These are phyloP conservation scores for Ogataea ganodermae DNA, from an alignment of 805 yeast species.

Conservation along the genomic window DNA sequence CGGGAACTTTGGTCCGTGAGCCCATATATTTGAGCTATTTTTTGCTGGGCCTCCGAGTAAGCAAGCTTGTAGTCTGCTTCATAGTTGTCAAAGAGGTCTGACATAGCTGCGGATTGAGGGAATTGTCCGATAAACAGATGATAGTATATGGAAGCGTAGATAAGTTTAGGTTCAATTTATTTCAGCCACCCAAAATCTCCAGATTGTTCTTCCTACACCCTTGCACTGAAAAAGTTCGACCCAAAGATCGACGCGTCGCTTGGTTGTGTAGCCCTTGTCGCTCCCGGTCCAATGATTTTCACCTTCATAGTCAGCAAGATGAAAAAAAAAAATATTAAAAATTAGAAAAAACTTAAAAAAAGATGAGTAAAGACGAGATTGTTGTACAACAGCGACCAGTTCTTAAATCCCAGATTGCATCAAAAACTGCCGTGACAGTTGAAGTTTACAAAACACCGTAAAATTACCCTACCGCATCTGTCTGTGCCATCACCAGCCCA, in stretches of 20 bases:
- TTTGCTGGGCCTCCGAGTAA: slow-evolving; percentile 67
- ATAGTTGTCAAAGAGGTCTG: slow-evolving; percentile 62
- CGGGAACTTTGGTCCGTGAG: slow-evolving; percentile 50
- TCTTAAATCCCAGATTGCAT: neutral
- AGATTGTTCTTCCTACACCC: neutral
- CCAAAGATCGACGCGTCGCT: slow-evolving; percentile 10
- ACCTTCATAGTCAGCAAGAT: slow-evolving; percentile 14
- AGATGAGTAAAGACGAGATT: neutral
- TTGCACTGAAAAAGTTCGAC: slow-evolving; percentile 3
- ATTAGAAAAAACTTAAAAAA: neutral
- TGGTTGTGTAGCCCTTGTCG: slow-evolving; percentile 16
- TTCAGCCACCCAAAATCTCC: slow-evolving; percentile 4
- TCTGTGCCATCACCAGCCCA: no score
- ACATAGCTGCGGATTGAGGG: slow-evolving; percentile 21
- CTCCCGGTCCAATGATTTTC: slow-evolving; percentile 13
- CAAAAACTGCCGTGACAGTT: neutral
- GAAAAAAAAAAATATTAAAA: neutral
- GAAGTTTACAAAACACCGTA: neutral
- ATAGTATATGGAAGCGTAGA: neutral
- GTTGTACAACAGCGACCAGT: neutral
- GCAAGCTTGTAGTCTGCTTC: slow-evolving; percentile 75
- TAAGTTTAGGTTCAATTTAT: neutral
- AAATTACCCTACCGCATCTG: no score
- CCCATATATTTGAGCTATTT: slow-evolving; percentile 55
- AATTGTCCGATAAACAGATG: neutral